These are phyloP conservation scores for Dothiorella sarmentorum DNA, from an alignment of 2,329 filamentous ascomycete genomes.

Conservation along the genomic window DNA sequence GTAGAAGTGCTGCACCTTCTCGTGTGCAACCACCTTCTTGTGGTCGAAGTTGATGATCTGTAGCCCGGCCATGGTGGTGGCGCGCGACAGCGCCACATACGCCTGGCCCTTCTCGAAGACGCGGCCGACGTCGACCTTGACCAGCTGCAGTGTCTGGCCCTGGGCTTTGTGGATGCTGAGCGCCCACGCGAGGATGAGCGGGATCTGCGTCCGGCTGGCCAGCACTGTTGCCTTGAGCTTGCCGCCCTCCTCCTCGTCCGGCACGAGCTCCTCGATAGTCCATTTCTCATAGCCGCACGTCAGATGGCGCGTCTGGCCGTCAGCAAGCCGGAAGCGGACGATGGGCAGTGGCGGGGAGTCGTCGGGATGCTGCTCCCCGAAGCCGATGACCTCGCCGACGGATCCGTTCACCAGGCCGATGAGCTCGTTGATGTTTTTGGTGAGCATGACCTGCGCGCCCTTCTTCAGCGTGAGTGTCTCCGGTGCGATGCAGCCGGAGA, in stretches of 20 bases:
- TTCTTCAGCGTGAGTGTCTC: constrained; percentile 77
- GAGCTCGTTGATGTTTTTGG: constrained; percentile 95
- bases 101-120: constrained; percentile 58
- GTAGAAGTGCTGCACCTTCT: not conserved
- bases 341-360: no score
- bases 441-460: constrained; percentile 97
- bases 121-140: constrained; percentile 52
- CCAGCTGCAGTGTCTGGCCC: constrained; percentile 59
- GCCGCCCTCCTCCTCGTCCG: not conserved
- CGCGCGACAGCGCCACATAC: constrained; percentile 51
- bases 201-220: constrained; percentile 55
- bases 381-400: constrained; percentile 77
- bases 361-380: no score
- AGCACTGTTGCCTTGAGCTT: not conserved
- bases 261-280: not conserved
- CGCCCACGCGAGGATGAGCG: constrained; percentile 58
- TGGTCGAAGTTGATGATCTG: not conserved
- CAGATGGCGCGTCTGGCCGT: not conserved
- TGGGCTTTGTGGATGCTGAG: constrained; percentile 62
- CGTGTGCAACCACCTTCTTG: not conserved
- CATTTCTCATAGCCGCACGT: not conserved
- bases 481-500: constrained; percentile 92
- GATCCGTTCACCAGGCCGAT: constrained; percentile 97
- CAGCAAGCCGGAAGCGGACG: not conserved
- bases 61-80: not conserved